Conservation (phyloP, 2,329 filamentous ascomycete genomes). For the Amylocarpus encephaloides region DNA sequence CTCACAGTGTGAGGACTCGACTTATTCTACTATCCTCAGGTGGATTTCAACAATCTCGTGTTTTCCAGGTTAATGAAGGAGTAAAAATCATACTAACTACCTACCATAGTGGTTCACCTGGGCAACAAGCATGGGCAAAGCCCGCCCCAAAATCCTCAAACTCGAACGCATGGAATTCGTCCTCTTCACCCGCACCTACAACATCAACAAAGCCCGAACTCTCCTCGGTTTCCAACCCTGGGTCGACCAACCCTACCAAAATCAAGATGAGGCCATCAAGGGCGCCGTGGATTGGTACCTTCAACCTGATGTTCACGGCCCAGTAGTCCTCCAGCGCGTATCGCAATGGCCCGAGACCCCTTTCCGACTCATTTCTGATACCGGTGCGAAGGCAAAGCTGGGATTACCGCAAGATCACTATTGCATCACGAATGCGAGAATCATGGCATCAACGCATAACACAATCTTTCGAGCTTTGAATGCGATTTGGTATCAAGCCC, state of each 20-base stretch:
- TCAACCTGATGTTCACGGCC: slow-evolving; percentile 16
- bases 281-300: slow-evolving; percentile 20
- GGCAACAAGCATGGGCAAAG: slow-evolving; percentile 16
- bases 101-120: slow-evolving; percentile 13
- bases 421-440: slow-evolving; percentile 17
- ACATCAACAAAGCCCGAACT: slow-evolving; percentile 17
- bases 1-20: too few species aligned
- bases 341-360: slow-evolving; percentile 15
- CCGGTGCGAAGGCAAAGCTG: slow-evolving; percentile 8
- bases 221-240: slow-evolving; percentile 18
- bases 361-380: slow-evolving; percentile 17
- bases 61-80: too few species aligned
- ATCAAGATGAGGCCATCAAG: slow-evolving; percentile 18
- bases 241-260: slow-evolving; percentile 15
- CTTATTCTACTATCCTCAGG: too few species aligned
- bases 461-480: slow-evolving; percentile 31
- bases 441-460: slow-evolving; percentile 31
- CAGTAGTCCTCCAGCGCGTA: slow-evolving; percentile 12
- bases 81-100: neutral
- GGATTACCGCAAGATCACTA: slow-evolving; percentile 15
- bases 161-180: slow-evolving; percentile 21
- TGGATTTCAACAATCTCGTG: too few species aligned
- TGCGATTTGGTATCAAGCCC: slow-evolving; percentile 31
- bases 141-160: slow-evolving; percentile 14
- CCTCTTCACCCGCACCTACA: slow-evolving; percentile 21